Base-by-base conservation (phyloP, 2,329 filamentous ascomycete genomes). In the Colletotrichum sp. region DNA sequence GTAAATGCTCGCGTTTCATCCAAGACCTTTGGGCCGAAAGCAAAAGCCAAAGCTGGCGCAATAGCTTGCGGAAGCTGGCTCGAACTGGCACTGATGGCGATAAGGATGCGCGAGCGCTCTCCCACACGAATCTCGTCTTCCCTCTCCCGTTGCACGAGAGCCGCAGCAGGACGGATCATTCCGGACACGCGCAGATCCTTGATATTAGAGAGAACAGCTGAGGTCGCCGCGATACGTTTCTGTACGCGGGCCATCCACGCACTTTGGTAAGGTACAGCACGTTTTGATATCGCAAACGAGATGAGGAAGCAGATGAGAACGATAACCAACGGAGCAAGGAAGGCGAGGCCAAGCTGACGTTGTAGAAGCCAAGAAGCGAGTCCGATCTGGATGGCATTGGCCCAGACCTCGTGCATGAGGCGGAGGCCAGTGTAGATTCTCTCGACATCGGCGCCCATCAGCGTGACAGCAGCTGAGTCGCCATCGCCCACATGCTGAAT, bases 371-470 rank as follows among this genome's bases (percentile, higher is more conserved):
- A 91, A 65, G 85, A 85, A 0, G 86, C 86, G 1, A 90, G 68
- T 3, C 79, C 85, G 5, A 87, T 83, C 74, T 90, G 85, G 1
- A 89, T 76, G 0, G 82, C 65, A 52, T 80, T 84, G 0, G 82
- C 85, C 87, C 86, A 88, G 6, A 85, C 71, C n/a, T 87, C 84
- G 60, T 89, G 88, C 39, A 87, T 74, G 1, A 72, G 78, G 3
- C 79, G 72, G 6, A 83, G 80, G 1, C 85, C 87, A 1, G 78
- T 65, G 3, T 83, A 79, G 3, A 89, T 84, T 7, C 85, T 82
- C 71, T 89, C 87, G 15, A 89, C 81, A 70, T 90, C 88, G 3
- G 86, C 84, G 64, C 84, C 87, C 87, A 89, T 89, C 4, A 89
- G 81, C 0, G 88, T 89, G 44, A 89, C 76, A 0, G 86, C 83